These are phyloP conservation scores for Singerocomus inundabilis DNA, from an alignment of 1,284 basidiomycete species.

Conservation along the genomic window DNA sequence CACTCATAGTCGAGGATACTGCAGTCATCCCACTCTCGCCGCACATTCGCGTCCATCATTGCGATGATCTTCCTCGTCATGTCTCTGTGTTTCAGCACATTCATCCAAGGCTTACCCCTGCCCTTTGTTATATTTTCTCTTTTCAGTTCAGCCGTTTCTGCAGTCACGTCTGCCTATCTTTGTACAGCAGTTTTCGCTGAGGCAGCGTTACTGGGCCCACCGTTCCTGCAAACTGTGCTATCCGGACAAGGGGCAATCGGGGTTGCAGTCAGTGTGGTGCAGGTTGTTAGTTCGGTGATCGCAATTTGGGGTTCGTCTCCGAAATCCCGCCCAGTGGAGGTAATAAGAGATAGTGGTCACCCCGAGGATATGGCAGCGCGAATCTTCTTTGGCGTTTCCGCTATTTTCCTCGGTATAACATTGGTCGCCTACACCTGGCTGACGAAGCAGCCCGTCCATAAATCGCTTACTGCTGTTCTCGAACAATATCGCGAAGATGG, in stretches of 20 bases:
- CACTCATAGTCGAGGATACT: constrained; percentile 29
- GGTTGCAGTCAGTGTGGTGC: constrained; percentile 68
- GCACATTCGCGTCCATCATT: constrained; percentile 43
- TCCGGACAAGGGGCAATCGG: constrained; percentile 77
- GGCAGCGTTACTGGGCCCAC: constrained; percentile 69
- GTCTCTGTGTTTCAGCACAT: constrained; percentile 61
- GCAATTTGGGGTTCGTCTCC: constrained; percentile 48
- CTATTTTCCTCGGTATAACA: constrained; percentile 57
- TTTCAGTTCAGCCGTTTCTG: constrained; percentile 53
- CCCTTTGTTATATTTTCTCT: constrained; percentile 66
- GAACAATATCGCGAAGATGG: constrained; percentile 33
- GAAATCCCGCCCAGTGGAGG: constrained; percentile 10
- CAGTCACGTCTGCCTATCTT: constrained; percentile 62
- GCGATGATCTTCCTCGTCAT: constrained; percentile 49
- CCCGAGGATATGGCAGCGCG: constrained; percentile 65
- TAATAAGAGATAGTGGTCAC: constrained; percentile 11
- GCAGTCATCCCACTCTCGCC: constrained; percentile 48
- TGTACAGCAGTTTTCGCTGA: constrained; percentile 68
- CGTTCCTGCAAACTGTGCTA: constrained; percentile 67
- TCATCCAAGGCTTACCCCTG: constrained; percentile 48
- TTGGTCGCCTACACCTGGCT: constrained; percentile 55
- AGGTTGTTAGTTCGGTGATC: constrained; percentile 61
- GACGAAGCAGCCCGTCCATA: constrained; percentile 56
- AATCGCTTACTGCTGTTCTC: constrained; percentile 44
- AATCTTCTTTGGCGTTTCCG: constrained; percentile 70